Conservation (phyloP, 306 rosid species). For the Malus domestica region DNA sequence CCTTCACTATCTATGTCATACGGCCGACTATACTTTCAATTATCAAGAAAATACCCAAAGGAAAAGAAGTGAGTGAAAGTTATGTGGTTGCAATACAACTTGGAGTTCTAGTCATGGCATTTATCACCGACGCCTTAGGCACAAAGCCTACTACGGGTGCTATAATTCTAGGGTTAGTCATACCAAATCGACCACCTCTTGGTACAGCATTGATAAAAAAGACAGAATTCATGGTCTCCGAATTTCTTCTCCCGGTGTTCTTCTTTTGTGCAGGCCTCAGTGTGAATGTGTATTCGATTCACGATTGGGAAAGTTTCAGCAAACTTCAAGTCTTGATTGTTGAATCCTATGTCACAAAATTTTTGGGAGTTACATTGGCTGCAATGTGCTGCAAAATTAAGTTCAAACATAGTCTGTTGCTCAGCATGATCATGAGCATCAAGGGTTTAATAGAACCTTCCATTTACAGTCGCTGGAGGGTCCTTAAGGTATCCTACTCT, state of each 20-base stretch:
- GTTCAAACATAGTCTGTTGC: constrained; percentile 42
- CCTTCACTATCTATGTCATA: background rate
- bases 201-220: constrained; percentile 40
- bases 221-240: constrained; percentile 26
- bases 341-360: constrained; percentile 29
- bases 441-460: constrained; percentile 60
- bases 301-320: constrained; percentile 26
- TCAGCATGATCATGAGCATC: constrained; percentile 53
- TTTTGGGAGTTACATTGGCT: constrained; percentile 44
- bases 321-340: constrained; percentile 25
- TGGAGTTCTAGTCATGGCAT: constrained; percentile 17
- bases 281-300: constrained; percentile 42
- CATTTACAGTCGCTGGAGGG: constrained; percentile 26
- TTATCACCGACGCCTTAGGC: constrained; percentile 49
- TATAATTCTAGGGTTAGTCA: constrained; percentile 47
- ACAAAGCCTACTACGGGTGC: constrained; percentile 29
- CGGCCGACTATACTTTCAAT: constrained; percentile 36
- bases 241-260: constrained; percentile 37
- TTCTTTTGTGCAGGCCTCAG: constrained; percentile 30
- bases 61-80: constrained; percentile 41
- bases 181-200: constrained; percentile 59
- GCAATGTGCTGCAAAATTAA: constrained; percentile 49
- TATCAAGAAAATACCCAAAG: constrained; percentile 42
- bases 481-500: constrained; percentile 24
- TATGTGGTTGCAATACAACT: constrained; percentile 16